Conservation (phyloP, 495 filamentous ascomycete genomes). For the Chaetomium cochliodes region DNA sequence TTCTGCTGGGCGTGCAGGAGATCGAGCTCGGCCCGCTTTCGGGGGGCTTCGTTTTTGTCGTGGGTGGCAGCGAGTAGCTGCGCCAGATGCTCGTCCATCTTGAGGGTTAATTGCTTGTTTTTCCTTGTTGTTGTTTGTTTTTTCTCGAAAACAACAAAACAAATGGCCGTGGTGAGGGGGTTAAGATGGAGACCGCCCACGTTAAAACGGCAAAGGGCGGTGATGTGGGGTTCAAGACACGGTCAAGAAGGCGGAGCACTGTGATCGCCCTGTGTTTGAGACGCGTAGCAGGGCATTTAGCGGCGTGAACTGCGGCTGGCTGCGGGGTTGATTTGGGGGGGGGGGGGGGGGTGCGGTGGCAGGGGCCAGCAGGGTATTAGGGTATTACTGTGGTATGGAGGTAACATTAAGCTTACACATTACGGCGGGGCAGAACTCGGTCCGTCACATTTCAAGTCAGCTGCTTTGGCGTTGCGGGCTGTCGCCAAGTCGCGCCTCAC, state of each 20-base stretch:
- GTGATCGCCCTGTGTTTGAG: constrained; percentile 1
- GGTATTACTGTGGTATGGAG: no score
- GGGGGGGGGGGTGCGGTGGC: no score
- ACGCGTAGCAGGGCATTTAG: background rate
- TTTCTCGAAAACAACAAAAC: background rate
- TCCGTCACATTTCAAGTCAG: constrained; percentile 16
- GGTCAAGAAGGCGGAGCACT: constrained; percentile 2
- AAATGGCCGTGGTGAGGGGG: background rate
- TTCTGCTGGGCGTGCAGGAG: constrained; percentile 63
- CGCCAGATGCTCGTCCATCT: constrained; percentile 84
- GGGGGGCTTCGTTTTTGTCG: constrained; percentile 61
- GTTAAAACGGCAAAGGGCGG: constrained; percentile 9
- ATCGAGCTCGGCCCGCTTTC: constrained; percentile 77
- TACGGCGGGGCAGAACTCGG: background rate
- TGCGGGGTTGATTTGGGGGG: constrained; percentile 3
- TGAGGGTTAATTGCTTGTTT: constrained; percentile 5
- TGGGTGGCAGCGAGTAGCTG: constrained; percentile 79
- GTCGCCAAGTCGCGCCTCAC: constrained; percentile 6
- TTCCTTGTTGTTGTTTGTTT: background rate
- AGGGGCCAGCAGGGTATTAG: background rate
- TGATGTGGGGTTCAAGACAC: constrained; percentile 7
- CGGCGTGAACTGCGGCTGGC: constrained; percentile 5
- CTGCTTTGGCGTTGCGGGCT: constrained; percentile 30
- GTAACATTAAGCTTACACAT: background rate
- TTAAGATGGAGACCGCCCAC: background rate